Percentiles rank a stretch among this genome's conserved stretches.
These are phyloP conservation scores for Allium sativum DNA, from an alignment of 106 monocot species.

Conservation along the genomic window DNA sequence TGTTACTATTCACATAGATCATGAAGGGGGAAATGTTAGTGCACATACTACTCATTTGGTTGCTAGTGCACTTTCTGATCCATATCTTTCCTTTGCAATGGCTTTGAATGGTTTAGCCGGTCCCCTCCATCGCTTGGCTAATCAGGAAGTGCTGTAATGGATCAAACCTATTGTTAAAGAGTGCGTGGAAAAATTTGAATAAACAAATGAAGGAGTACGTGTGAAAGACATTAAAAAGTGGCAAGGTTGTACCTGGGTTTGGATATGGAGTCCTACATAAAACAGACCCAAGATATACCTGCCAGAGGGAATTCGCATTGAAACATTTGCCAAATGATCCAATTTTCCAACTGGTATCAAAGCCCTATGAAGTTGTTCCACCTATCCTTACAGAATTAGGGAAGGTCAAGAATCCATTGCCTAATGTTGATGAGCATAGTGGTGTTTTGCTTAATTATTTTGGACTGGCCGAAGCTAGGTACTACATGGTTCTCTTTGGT, in stretches of 20 bases:
- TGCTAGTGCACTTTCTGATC: conserved; percentile 96
- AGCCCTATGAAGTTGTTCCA: conserved; percentile 94
- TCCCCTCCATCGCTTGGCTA: conserved; percentile 95
- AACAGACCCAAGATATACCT: conserved; percentile 94
- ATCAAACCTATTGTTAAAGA: conserved; percentile 74
- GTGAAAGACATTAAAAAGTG: conserved; percentile 80
- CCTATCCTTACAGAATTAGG: conserved; percentile 89
- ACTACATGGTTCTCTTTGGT: conserved; percentile 90
- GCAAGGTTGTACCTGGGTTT: conserved; percentile 98
- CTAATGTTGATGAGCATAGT: conserved; percentile 99
- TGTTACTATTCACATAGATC: conserved; percentile 94
- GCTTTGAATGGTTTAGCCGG: conserved; percentile 98
- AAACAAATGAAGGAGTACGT: conserved; percentile 78
- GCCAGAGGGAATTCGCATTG: conserved; percentile 92
- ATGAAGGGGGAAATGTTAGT: conserved; percentile 99
- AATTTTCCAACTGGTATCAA: conserved; percentile 96
- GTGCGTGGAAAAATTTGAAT: conserved; percentile 57
- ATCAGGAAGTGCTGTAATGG: conserved; percentile 93
- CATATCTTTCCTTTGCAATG: conserved; percentile 88
- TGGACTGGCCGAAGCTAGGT: conserved; percentile 85
- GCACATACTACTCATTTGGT: conserved; percentile 98
- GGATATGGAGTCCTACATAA: conserved; percentile 97
- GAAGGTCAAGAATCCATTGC: conserved; percentile 99
- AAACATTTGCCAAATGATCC: conserved; percentile 97
- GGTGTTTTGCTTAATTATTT: conserved; percentile 86